These are phyloP conservation scores for Helotiales sp. DNA, from an alignment of 2,329 filamentous ascomycete species.

Conservation along the genomic window DNA sequence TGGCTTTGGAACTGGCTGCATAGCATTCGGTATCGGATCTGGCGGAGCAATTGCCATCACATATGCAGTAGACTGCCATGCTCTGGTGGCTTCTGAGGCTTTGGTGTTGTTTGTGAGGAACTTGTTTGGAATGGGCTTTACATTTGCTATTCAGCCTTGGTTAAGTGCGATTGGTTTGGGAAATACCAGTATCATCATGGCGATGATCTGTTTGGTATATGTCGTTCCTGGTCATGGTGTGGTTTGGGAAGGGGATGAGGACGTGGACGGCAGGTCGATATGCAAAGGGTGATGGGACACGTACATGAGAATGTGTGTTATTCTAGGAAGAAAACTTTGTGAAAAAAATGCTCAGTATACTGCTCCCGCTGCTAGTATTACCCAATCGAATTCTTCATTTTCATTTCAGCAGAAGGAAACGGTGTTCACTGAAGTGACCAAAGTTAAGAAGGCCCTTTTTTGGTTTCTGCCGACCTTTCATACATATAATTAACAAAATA, in stretches of 20 bases:
- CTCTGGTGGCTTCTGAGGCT: conserved; percentile 21
- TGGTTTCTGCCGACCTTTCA: too few relatives aligned
- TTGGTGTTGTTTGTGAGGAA: conserved; percentile 28
- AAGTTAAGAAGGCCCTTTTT: too few relatives aligned
- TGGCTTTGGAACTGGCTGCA: conserved; percentile 23
- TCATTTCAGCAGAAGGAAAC: too few relatives aligned
- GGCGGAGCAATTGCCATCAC: conserved; percentile 26
- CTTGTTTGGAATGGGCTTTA: conserved; percentile 24
- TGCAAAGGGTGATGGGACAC: background rate
- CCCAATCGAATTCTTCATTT: too few relatives aligned
- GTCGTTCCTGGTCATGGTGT: conserved; percentile 14
- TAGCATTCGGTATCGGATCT: conserved; percentile 25
- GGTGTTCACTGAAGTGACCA: too few relatives aligned
- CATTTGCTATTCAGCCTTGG: conserved; percentile 27
- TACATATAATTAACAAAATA: too few relatives aligned
- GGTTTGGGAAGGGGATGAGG: conserved; percentile 25
- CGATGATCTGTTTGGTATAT: conserved; percentile 16
- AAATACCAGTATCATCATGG: conserved; percentile 18
- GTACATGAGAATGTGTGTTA: background rate
- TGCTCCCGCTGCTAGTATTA: too few relatives aligned
- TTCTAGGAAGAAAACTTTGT: too few relatives aligned
- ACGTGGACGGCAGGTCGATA: conserved; percentile 16
- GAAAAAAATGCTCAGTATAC: too few relatives aligned
- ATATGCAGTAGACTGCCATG: conserved; percentile 26
- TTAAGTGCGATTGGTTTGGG: conserved; percentile 19